Evolutionary conservation across 495 filamentous ascomycete species (phyloP).

Genomic region (Glutinoglossum americanum): DNA sequence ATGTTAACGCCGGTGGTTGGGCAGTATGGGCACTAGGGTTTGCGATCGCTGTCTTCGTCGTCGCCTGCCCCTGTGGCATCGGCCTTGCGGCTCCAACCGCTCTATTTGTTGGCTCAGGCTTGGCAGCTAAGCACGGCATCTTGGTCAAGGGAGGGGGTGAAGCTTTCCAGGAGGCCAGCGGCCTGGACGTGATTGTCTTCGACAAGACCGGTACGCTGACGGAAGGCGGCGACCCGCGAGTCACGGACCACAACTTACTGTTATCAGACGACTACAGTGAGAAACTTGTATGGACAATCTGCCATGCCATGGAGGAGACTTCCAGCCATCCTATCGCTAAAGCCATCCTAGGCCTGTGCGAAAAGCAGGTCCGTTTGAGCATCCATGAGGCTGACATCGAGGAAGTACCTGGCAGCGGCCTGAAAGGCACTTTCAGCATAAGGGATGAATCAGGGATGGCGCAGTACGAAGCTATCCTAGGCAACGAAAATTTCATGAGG

Average conservation of each 20-base stretch:
- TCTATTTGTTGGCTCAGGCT: slow-evolving; percentile 71
- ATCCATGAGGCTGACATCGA: slow-evolving; percentile 30
- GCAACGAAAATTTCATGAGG: slow-evolving; percentile 56
- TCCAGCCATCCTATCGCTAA: slow-evolving; percentile 77
- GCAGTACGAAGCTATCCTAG: slow-evolving; percentile 48
- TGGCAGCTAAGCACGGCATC: slow-evolving; percentile 77
- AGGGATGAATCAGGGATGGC: slow-evolving; percentile 8
- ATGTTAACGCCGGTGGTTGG: slow-evolving; percentile 51
- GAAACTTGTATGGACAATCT: slow-evolving; percentile 26
- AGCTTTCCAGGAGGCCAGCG: slow-evolving; percentile 84
- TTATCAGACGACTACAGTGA: slow-evolving; percentile 18
- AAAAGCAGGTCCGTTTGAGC: slow-evolving; percentile 15
- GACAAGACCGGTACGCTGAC: slow-evolving; percentile 95
- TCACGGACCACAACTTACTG: slow-evolving; percentile 48
- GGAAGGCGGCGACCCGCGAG: slow-evolving; percentile 54
- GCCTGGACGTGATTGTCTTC: slow-evolving; percentile 71
- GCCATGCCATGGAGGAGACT: slow-evolving; percentile 52
- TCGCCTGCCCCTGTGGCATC: slow-evolving; percentile 86
- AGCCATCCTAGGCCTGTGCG: slow-evolving; percentile 53
- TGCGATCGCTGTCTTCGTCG: slow-evolving; percentile 84
- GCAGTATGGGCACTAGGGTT: slow-evolving; percentile 76
- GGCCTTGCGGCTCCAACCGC: slow-evolving; percentile 85
- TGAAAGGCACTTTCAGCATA: slow-evolving; percentile 41
- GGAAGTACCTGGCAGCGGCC: slow-evolving; percentile 64
- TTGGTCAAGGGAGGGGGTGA: slow-evolving; percentile 90